Conservation (phyloP, 2,329 filamentous ascomycete species). For the Cadophora gregata region DNA sequence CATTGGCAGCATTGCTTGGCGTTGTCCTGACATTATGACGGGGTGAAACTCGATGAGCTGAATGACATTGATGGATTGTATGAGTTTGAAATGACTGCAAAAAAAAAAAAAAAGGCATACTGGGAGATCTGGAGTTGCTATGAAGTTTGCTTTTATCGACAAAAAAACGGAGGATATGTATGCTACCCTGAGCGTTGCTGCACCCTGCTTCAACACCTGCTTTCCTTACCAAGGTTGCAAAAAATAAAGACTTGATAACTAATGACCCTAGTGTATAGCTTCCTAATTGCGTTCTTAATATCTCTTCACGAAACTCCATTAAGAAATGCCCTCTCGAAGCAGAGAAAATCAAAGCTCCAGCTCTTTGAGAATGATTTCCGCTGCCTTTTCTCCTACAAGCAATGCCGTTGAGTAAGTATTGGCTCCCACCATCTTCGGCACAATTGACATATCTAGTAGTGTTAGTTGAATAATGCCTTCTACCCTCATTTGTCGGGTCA, state of each 20-base stretch:
- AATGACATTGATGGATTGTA: neutral
- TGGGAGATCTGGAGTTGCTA: conserved; percentile 1
- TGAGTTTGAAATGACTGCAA: neutral
- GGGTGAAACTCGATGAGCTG: neutral
- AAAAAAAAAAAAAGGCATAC: neutral
- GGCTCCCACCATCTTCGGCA: conserved; percentile 1
- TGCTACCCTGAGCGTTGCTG: neutral
- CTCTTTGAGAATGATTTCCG: conserved; percentile 6
- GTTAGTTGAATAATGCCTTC: neutral
- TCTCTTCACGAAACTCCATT: too few species aligned
- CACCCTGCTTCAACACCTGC: neutral
- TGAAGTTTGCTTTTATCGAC: conserved; percentile 3
- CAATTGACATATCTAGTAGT: neutral
- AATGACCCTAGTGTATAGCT: neutral
- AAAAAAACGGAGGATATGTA: neutral
- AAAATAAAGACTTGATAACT: neutral
- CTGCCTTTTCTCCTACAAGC: neutral
- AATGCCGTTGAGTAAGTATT: conserved; percentile 8
- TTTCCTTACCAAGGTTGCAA: neutral
- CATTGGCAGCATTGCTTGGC: conserved; percentile 2
- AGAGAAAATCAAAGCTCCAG: neutral
- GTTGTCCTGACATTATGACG: neutral
- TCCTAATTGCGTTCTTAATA: too few species aligned
- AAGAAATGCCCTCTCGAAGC: too few species aligned
- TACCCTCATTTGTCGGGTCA: neutral